Percentiles rank a stretch among this genome's conserved stretches.
Conservation (phyloP, 495 filamentous ascomycete genomes). For the Pseudomonodictys pantanalensis region DNA sequence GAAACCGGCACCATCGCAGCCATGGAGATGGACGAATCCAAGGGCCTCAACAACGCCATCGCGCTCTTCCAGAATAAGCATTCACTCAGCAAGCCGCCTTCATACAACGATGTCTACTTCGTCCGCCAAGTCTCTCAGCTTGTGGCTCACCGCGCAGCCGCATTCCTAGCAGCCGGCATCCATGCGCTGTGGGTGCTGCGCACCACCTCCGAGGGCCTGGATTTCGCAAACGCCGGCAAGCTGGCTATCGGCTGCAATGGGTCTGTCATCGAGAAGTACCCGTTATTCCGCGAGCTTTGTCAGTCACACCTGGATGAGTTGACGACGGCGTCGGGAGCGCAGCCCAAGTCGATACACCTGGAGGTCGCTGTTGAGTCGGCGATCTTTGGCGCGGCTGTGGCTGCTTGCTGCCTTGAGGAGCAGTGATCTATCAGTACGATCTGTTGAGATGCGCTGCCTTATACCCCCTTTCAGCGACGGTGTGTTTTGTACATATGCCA, state of each 20-base stretch:
- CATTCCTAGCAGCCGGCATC: slow-evolving; percentile 62
- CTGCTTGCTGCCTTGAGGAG: slow-evolving; percentile 49
- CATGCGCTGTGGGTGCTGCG: slow-evolving; percentile 62
- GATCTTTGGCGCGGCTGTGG: slow-evolving; percentile 61
- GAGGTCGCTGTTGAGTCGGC: slow-evolving; percentile 60
- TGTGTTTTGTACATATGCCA: slow-evolving; percentile 9
- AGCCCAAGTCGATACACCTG: slow-evolving; percentile 45
- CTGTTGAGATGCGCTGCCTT: slow-evolving; percentile 5
- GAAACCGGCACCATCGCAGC: slow-evolving; percentile 59
- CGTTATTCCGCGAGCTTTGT: slow-evolving; percentile 49
- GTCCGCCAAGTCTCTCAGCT: slow-evolving; percentile 51
- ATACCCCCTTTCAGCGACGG: slow-evolving; percentile 20
- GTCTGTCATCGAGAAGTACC: slow-evolving; percentile 64
- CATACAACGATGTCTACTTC: slow-evolving; percentile 54
- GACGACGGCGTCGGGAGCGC: slow-evolving; percentile 22
- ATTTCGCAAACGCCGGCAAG: slow-evolving; percentile 30
- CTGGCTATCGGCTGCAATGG: slow-evolving; percentile 61
- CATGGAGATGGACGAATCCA: slow-evolving; percentile 57
- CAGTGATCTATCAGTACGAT: neutral
- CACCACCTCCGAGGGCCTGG: slow-evolving; percentile 49
- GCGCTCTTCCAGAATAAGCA: slow-evolving; percentile 53
- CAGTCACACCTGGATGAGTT: slow-evolving; percentile 54
- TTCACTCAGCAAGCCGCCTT: slow-evolving; percentile 46
- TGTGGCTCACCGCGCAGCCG: slow-evolving; percentile 61
- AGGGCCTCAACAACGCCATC: slow-evolving; percentile 47